phyloP scores from a whole-genome alignment of 768 basidiomycete genomes.

The Xerocomellus chrysenteron region DNA sequence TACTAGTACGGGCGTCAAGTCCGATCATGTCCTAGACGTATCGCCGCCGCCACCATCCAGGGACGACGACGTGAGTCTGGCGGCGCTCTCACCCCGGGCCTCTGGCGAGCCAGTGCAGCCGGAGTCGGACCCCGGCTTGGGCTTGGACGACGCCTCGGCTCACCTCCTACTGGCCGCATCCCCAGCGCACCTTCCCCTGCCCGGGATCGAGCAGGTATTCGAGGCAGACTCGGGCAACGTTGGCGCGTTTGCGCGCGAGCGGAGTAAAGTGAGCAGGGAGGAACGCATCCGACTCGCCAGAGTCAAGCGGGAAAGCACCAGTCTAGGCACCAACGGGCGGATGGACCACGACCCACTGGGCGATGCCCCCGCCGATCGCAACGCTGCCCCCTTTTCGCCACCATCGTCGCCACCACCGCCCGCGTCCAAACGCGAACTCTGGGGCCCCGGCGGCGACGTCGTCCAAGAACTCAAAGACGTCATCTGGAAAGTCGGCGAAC shows the following conservation, averaged over 20 bases:
- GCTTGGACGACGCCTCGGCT: slow-evolving; percentile 53
- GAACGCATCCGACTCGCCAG: slow-evolving; percentile 67
- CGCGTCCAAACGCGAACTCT: slow-evolving; percentile 39
- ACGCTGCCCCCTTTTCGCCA: not conserved
- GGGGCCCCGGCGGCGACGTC: slow-evolving; percentile 78
- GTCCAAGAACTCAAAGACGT: slow-evolving; percentile 85
- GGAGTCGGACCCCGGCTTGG: not conserved
- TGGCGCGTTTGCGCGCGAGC: slow-evolving; percentile 48
- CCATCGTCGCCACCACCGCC: not conserved
- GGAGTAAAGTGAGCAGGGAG: slow-evolving; percentile 67
- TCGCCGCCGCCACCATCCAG: not conserved
- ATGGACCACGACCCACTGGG: not conserved
- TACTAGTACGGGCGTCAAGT: too few species aligned
- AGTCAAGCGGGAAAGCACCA: slow-evolving; percentile 38
- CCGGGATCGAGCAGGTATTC: slow-evolving; percentile 81
- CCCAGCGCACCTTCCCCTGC: slow-evolving; percentile 55
- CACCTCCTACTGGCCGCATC: slow-evolving; percentile 55
- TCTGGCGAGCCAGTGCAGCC: slow-evolving; percentile 28
- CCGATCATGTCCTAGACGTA: not conserved
- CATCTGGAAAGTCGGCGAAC: slow-evolving; percentile 82
- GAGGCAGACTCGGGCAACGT: slow-evolving; percentile 54
- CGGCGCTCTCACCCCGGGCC: slow-evolving; percentile 5
- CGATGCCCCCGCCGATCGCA: slow-evolving; percentile 11
- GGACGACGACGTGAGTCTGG: slow-evolving; percentile 6
- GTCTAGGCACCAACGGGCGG: not conserved